Evolutionary conservation across 2,329 filamentous ascomycete genomes (phyloP), one percentile per base, ranked within the genome.

Genomic region (Stromatinia cepivora): DNA sequence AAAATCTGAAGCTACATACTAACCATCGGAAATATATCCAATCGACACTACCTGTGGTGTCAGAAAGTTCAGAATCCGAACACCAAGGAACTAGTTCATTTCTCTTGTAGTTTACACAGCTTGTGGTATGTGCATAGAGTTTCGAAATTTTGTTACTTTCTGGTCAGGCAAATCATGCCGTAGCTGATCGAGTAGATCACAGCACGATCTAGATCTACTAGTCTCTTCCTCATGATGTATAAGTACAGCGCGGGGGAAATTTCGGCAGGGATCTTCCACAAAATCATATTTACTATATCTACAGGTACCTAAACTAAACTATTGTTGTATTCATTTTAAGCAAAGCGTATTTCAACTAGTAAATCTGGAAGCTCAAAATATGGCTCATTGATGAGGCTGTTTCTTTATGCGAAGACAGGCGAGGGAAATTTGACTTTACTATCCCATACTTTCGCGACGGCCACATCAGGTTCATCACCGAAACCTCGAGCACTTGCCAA

Each of bases 391-490:
- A 52, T 8, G 6, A 28, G 28, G 3, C n/a, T 46, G 17, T 10
- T 1, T 46, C 46, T 31, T 52, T 17, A 63, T 28, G 31, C 34
- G 10, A 63, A 52, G 46, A 36, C 22, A 39, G 61, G 34, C 13
- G 20, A 9, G 17, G 63, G 50, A 45, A 65, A 65, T 45, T 42
- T 56, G 45, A 45, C 15, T 9, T 50, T 36, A 25, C 70, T 62
- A 62, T 82, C 82, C 78, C 82, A 84, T 34, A 83, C 77, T 45
- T 78, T 77, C 1, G 78, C 76, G 0, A 81, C 73, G 6, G 79
- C 78, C 0, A 78, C 75, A 70, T 81, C 80, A 0, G 79, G 72
- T 57, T 82, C 77, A 28, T 77, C 75, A 0, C 77, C 73, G 65
- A 77, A 77, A 0, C 79, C 80, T 39, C 73, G 75, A 15, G 77